These are phyloP conservation scores for Penicillium italicum DNA, from an alignment of 2,329 filamentous ascomycete genomes.

Conservation along the genomic window DNA sequence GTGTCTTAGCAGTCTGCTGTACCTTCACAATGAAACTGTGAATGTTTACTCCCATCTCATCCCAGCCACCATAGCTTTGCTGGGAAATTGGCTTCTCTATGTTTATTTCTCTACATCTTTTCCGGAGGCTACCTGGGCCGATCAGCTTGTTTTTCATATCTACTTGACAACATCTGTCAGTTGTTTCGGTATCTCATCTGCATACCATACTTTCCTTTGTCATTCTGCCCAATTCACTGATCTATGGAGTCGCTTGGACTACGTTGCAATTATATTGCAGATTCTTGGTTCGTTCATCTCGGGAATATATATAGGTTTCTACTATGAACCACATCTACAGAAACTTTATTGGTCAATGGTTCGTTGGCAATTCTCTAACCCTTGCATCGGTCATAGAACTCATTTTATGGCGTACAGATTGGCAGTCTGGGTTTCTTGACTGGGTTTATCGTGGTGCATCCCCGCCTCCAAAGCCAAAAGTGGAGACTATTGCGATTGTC, in stretches of 20 bases:
- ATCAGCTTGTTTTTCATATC: conserved; percentile 21
- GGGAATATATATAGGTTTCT: conserved; percentile 34
- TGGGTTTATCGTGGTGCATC: conserved; percentile 32
- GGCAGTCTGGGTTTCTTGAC: conserved; percentile 28
- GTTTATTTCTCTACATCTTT: conserved; percentile 13
- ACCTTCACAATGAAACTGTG: conserved; percentile 22
- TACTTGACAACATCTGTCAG: conserved; percentile 15
- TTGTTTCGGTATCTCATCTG: conserved; percentile 19
- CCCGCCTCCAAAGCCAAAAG: conserved; percentile 28
- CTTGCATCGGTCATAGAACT: neutral
- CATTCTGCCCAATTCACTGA: conserved; percentile 29
- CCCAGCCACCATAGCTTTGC: conserved; percentile 22
- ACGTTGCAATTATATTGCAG: conserved; percentile 33
- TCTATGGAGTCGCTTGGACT: conserved; percentile 31
- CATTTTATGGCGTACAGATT: conserved; percentile 21
- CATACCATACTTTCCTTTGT: conserved; percentile 36
- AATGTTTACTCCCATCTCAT: conserved; percentile 27
- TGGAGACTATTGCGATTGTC: conserved; percentile 29
- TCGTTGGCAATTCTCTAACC: neutral
- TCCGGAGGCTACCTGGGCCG: conserved; percentile 2
- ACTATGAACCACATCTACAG: too few relatives aligned
- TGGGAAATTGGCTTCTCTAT: conserved; percentile 15
- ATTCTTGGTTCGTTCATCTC: conserved; percentile 36
- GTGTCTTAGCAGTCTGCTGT: conserved; percentile 1
- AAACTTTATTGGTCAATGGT: conserved; percentile 42